Conservation (phyloP, 2,329 filamentous ascomycete species). For the Mariannaea elegans region DNA sequence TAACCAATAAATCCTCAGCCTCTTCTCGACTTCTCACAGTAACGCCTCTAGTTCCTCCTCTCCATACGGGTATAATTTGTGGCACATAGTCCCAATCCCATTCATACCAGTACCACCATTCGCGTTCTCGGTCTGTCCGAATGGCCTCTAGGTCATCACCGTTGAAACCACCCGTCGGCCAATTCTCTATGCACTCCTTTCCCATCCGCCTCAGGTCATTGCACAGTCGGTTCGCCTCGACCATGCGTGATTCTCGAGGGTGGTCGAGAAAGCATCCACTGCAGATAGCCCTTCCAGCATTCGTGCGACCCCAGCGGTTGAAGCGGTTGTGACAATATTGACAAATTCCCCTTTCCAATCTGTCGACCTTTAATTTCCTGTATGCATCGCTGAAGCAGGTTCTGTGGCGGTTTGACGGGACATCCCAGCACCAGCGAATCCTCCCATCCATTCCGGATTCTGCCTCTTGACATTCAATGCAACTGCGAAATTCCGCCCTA, state of each 20-base stretch:
- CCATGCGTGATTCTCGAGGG: neutral
- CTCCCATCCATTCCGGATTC: neutral
- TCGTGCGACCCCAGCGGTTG: neutral
- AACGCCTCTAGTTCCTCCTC: constrained; percentile 3
- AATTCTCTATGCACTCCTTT: neutral
- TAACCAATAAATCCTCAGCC: neutral
- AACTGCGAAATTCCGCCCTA: neutral
- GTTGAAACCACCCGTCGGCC: neutral
- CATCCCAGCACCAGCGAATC: neutral
- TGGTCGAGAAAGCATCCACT: constrained; percentile 9
- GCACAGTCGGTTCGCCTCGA: neutral
- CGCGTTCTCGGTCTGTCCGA: neutral
- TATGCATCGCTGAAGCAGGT: neutral
- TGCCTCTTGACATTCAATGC: constrained; percentile 3
- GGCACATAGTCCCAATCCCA: constrained; percentile 7
- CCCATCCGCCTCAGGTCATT: constrained; percentile 6
- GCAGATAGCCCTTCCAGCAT: constrained; percentile 6
- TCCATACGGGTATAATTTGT: neutral
- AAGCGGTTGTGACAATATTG: constrained; percentile 12
- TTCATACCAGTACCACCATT: neutral
- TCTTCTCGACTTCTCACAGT: constrained; percentile 1
- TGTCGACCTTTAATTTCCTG: constrained; percentile 7
- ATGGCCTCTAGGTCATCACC: neutral
- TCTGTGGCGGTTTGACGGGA: neutral
- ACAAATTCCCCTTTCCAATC: constrained; percentile 5